These are phyloP conservation scores for Pelagomonas calceolata DNA, from an alignment of 108 stramenopile genomes.

Conservation along the genomic window DNA sequence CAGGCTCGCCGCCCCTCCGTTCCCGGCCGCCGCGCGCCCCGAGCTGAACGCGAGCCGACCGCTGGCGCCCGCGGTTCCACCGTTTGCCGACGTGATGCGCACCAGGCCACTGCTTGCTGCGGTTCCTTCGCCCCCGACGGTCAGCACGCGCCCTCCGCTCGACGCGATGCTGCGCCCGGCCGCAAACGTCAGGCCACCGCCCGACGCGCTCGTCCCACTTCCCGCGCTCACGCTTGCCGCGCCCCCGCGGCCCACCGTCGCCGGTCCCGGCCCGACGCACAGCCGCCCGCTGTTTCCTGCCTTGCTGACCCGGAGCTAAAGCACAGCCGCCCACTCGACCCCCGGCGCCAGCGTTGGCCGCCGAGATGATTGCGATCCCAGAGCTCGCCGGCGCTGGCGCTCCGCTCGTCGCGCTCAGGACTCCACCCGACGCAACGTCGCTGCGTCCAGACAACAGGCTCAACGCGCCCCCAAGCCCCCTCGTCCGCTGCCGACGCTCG, in stretches of 20 bases:
- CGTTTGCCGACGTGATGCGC: not conserved
- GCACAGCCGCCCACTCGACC: slow-evolving; percentile 17
- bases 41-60: not conserved
- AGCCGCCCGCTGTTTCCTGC: slow-evolving; percentile 18
- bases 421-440: no score
- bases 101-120: not conserved
- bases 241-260: slow-evolving; percentile 28
- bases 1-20: not conserved
- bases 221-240: slow-evolving; percentile 23
- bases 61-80: not conserved
- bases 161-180: not conserved
- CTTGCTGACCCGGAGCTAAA: slow-evolving; percentile 19
- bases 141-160: not conserved
- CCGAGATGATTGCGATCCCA: not conserved
- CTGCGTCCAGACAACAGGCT: no score
- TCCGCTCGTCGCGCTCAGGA: not conserved
- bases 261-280: slow-evolving; percentile 21
- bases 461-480: no score
- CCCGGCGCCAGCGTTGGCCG: slow-evolving; percentile 21
- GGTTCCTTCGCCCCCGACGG: not conserved
- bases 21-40: not conserved
- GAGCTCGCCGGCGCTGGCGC: no score
- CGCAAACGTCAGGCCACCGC: no score
- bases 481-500: no score
- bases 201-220: slow-evolving; percentile 4